Percentiles rank a stretch among this genome's conserved stretches.
Conservation (phyloP, 2,329 filamentous ascomycete genomes). For the Penicillium sp. region DNA sequence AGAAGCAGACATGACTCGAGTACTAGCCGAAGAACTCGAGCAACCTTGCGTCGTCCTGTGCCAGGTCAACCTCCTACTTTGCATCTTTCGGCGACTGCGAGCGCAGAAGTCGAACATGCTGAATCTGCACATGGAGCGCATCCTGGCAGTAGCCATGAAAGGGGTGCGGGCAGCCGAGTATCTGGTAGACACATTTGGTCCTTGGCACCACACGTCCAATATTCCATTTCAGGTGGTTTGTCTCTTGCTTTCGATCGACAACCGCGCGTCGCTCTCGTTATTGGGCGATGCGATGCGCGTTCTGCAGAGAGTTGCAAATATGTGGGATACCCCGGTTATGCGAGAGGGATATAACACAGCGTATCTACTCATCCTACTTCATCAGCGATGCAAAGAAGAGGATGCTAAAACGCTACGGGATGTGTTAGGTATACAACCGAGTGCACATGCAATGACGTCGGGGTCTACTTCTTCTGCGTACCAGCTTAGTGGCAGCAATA, state of each 20-base stretch:
- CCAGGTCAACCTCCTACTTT: slow-evolving; percentile 55
- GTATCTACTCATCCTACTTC: slow-evolving; percentile 51
- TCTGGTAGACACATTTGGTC: slow-evolving; percentile 42
- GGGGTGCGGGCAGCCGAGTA: slow-evolving; percentile 47
- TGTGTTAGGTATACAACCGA: slow-evolving; percentile 35
- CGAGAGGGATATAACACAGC: slow-evolving; percentile 55
- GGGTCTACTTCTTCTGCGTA: not conserved
- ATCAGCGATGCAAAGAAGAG: slow-evolving; percentile 48
- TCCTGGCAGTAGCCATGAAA: slow-evolving; percentile 43
- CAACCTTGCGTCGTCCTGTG: slow-evolving; percentile 45
- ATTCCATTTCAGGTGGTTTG: slow-evolving; percentile 59
- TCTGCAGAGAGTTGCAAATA: slow-evolving; percentile 38
- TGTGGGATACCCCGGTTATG: slow-evolving; percentile 47
- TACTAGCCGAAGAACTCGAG: slow-evolving; percentile 41
- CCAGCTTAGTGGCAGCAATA: not conserved
- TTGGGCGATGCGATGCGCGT: slow-evolving; percentile 51
- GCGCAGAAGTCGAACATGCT: slow-evolving; percentile 48
- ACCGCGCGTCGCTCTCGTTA: slow-evolving; percentile 44
- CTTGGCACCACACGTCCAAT: slow-evolving; percentile 60
- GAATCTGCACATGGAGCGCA: slow-evolving; percentile 40
- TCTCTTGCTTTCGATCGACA: slow-evolving; percentile 54
- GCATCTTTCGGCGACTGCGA: slow-evolving; percentile 53
- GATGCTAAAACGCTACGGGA: slow-evolving; percentile 34
- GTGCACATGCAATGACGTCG: slow-evolving; percentile 20
- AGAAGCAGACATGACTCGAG: slow-evolving; percentile 38